Evolutionary conservation across 768 basidiomycete species (phyloP).

Genomic region (Tubosaeta sp.): DNA sequence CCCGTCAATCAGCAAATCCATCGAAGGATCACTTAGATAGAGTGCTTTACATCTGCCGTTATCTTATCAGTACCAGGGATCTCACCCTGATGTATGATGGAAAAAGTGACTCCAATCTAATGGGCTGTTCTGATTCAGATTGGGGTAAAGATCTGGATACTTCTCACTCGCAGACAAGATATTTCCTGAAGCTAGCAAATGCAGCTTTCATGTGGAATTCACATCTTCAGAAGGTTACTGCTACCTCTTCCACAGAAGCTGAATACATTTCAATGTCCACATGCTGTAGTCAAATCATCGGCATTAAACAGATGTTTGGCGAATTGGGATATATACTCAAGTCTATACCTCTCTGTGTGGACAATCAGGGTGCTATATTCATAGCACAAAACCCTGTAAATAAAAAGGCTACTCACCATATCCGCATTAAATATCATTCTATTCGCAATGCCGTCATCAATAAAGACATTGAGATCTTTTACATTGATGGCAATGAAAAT

Average conservation of each 20-base stretch:
- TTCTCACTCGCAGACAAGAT: too few relatives aligned
- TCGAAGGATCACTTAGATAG: constrained; percentile 68
- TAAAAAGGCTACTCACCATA: neutral
- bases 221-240: neutral
- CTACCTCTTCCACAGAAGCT: neutral
- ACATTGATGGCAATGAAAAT: neutral
- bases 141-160: too few relatives aligned
- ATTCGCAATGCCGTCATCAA: neutral
- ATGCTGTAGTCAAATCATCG: neutral
- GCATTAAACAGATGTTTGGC: neutral
- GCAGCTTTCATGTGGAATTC: neutral
- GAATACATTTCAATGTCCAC: neutral
- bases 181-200: neutral
- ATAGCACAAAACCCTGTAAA: too few relatives aligned
- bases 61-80: neutral
- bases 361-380: neutral
- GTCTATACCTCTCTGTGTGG: neutral
- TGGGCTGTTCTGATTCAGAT: too few relatives aligned
- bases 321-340: neutral
- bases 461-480: neutral
- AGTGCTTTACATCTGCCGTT: constrained; percentile 66
- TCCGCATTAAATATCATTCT: neutral
- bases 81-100: too few relatives aligned
- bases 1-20: neutral
- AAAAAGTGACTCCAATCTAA: too few relatives aligned